These are phyloP conservation scores for Fusarium keratoplasticum DNA, from an alignment of 2,329 filamentous ascomycete genomes.

Conservation along the genomic window DNA sequence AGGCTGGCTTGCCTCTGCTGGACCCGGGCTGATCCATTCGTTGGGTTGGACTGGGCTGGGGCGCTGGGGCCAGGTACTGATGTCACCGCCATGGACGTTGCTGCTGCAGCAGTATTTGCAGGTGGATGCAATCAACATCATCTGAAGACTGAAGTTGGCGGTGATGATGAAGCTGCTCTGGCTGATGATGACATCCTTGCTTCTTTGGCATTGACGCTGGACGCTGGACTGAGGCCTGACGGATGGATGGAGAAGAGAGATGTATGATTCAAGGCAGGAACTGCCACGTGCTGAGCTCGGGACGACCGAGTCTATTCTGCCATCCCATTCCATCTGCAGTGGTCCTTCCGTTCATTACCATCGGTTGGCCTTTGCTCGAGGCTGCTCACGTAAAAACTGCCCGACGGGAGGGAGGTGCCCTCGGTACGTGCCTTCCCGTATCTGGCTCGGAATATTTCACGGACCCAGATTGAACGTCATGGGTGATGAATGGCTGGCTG, in stretches of 20 bases:
- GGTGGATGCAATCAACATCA: not conserved
- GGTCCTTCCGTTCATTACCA: conserved; percentile 13
- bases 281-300: conserved; percentile 34
- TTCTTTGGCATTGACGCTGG: conserved; percentile 4
- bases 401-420: not conserved
- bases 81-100: conserved; percentile 1
- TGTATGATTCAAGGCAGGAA: not conserved
- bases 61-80: conserved; percentile 4
- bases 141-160: not conserved
- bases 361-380: not conserved
- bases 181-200: conserved; percentile 7
- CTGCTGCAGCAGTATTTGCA: not conserved
- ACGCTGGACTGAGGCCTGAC: conserved; percentile 23
- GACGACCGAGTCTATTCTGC: conserved; percentile 13
- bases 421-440: not conserved
- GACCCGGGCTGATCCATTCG: not conserved
- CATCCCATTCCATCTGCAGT: conserved; percentile 6
- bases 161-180: conserved; percentile 1
- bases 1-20: conserved; percentile 22
- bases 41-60: not conserved
- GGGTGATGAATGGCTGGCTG: not conserved
- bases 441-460: conserved; percentile 1
- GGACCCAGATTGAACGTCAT: not conserved
- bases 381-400: not conserved
- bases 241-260: not conserved